A percentile compares a stretch with the other conserved stretches of the same genome.
phyloP scores from a whole-genome alignment of 2,329 filamentous ascomycete species.

The Phyllosticta citribraziliensis region DNA sequence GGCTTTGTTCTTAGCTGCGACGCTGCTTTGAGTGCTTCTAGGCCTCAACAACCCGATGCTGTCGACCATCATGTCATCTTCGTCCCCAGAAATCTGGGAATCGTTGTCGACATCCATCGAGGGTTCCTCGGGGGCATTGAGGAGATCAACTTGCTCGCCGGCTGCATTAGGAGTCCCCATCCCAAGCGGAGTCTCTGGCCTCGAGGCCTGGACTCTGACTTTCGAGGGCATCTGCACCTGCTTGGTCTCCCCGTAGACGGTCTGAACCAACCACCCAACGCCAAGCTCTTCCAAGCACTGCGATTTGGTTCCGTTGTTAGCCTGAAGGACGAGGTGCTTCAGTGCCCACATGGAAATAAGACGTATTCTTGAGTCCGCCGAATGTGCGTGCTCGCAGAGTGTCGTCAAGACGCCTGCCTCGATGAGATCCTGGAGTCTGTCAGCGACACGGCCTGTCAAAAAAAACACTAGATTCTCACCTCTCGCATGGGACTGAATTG shows the following conservation, averaged over 20 bases:
- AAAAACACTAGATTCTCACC: constrained; percentile 42
- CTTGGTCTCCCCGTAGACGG: constrained; percentile 47
- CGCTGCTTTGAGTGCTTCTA: constrained; percentile 25
- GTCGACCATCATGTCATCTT: constrained; percentile 38
- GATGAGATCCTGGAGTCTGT: constrained; percentile 50
- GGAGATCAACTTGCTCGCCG: constrained; percentile 49
- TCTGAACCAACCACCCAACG: constrained; percentile 68
- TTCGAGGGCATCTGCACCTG: constrained; percentile 24
- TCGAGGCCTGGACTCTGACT: constrained; percentile 20
- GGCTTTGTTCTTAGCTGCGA: constrained; percentile 25
- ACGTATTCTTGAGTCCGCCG: constrained; percentile 65
- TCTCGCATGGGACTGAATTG: constrained; percentile 88
- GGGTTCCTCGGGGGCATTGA: constrained; percentile 42
- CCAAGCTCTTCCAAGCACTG: constrained; percentile 68
- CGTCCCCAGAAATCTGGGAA: constrained; percentile 19
- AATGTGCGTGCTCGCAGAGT: constrained; percentile 77
- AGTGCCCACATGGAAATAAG: constrained; percentile 87
- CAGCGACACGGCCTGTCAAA: constrained; percentile 12
- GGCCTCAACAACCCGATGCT: constrained; percentile 23
- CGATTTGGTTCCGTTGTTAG: constrained; percentile 63
- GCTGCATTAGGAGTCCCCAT: constrained; percentile 51
- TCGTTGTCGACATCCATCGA: constrained; percentile 33
- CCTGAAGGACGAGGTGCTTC: constrained; percentile 75
- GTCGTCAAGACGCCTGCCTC: constrained; percentile 64
- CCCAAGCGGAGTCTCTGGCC: constrained; percentile 25